A percentile compares a stretch with the other conserved stretches of the same genome.
phyloP scores from a whole-genome alignment of 116 monocot genomes.

The Posidonia oceanica region DNA sequence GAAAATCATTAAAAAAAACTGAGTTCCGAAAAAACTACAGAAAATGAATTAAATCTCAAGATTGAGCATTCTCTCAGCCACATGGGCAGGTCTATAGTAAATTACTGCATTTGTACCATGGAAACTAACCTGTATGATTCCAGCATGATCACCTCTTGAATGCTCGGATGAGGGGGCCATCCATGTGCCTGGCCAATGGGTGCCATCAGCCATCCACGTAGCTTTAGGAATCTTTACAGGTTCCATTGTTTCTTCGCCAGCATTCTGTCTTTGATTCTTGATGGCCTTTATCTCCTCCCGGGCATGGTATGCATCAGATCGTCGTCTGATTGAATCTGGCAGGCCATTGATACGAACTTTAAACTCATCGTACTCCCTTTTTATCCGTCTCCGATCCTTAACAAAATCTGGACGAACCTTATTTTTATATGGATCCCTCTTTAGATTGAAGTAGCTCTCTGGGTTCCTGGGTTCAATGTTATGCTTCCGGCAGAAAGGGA shows the following conservation, averaged over 20 bases:
- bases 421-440: slow-evolving; percentile 69
- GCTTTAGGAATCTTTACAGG: slow-evolving; percentile 52
- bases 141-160: slow-evolving; percentile 52
- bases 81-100: background rate
- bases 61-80: slow-evolving; percentile 27
- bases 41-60: background rate
- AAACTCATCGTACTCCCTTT: slow-evolving; percentile 89
- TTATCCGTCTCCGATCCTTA: slow-evolving; percentile 56
- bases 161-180: slow-evolving; percentile 31
- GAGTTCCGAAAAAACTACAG: no score
- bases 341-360: slow-evolving; percentile 75
- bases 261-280: slow-evolving; percentile 31
- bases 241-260: slow-evolving; percentile 26
- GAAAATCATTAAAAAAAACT: no score
- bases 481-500: slow-evolving; percentile 86
- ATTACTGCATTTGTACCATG: no score
- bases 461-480: slow-evolving; percentile 74
- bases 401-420: slow-evolving; percentile 65
- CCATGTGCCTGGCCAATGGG: slow-evolving; percentile 87
- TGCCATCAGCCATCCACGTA: slow-evolving; percentile 85
- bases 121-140: slow-evolving; percentile 44
- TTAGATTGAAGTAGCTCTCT: slow-evolving; percentile 65
- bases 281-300: slow-evolving; percentile 61
- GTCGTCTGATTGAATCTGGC: slow-evolving; percentile 54
- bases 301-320: slow-evolving; percentile 65